A percentile compares a stretch with the other conserved stretches of the same genome.
phyloP scores from a whole-genome alignment of 768 basidiomycete genomes.

The Serendipita sp. region DNA sequence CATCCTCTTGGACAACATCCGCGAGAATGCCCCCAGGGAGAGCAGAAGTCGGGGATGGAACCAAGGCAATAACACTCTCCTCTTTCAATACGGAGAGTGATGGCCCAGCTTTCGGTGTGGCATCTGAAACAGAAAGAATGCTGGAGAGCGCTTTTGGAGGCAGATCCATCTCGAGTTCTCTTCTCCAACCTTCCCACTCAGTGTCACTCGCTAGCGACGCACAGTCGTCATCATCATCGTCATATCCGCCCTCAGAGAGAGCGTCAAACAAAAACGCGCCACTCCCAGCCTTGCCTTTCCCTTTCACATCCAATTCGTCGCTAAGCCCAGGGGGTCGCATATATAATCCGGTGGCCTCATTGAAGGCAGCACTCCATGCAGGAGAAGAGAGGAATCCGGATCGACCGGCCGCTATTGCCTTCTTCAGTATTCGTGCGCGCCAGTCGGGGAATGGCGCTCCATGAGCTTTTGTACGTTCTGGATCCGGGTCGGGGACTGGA shows the following conservation, averaged over 20 bases:
- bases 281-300: not conserved
- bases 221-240: constrained; percentile 3
- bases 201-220: constrained; percentile 3
- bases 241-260: not conserved
- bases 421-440: constrained; percentile 1
- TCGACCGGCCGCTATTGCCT: not conserved
- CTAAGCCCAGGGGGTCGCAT: not conserved
- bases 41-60: not conserved
- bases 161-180: constrained; percentile 2
- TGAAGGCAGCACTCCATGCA: not conserved
- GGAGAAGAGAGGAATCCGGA: not conserved
- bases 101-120: not conserved
- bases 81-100: not conserved
- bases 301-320: not conserved
- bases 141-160: not conserved
- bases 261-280: not conserved
- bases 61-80: not conserved
- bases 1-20: not conserved
- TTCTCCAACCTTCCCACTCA: constrained; percentile 1
- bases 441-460: constrained; percentile 2
- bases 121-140: not conserved
- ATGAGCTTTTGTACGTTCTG: not conserved
- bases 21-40: not conserved
- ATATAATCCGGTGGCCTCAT: not conserved
- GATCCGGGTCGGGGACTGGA: not conserved